A percentile compares a stretch with the other conserved stretches of the same genome.
Conservation (phyloP, 106 monocot genomes). For the Allium sativum region DNA sequence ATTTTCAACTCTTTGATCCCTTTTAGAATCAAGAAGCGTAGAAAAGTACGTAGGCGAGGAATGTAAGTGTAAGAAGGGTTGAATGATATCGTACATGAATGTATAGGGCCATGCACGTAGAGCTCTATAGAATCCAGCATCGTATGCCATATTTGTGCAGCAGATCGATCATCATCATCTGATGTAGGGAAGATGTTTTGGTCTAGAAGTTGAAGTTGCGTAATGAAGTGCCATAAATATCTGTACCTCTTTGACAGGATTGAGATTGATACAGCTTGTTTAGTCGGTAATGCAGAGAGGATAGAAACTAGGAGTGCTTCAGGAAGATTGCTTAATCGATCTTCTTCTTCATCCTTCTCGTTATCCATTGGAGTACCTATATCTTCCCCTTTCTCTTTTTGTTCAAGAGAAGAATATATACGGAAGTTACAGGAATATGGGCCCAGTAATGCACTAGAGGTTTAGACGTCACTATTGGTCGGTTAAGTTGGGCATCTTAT, state of each 20-base stretch:
- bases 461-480: no score
- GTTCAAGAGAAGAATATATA: background rate
- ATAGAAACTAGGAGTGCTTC: conserved; percentile 3
- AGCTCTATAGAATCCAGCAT: conserved; percentile 1
- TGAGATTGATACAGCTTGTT: conserved; percentile 3
- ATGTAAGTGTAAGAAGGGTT: conserved; percentile 2
- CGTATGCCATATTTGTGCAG: background rate
- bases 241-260: conserved; percentile 7
- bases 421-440: background rate
- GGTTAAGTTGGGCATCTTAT: no score
- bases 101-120: background rate
- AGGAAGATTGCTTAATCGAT: conserved; percentile 6
- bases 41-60: background rate
- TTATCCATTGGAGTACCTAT: background rate
- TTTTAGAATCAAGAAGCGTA: background rate
- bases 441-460: no score
- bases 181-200: background rate
- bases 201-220: conserved; percentile 7
- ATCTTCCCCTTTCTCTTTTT: background rate
- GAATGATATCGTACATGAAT: conserved; percentile 6
- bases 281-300: conserved; percentile 6
- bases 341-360: background rate
- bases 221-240: conserved; percentile 9
- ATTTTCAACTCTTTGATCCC: conserved; percentile 6
- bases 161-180: conserved; percentile 7